These are phyloP conservation scores for Dissophora ornata DNA, from an alignment of 192 early-diverging fungal genomes.

Conservation along the genomic window DNA sequence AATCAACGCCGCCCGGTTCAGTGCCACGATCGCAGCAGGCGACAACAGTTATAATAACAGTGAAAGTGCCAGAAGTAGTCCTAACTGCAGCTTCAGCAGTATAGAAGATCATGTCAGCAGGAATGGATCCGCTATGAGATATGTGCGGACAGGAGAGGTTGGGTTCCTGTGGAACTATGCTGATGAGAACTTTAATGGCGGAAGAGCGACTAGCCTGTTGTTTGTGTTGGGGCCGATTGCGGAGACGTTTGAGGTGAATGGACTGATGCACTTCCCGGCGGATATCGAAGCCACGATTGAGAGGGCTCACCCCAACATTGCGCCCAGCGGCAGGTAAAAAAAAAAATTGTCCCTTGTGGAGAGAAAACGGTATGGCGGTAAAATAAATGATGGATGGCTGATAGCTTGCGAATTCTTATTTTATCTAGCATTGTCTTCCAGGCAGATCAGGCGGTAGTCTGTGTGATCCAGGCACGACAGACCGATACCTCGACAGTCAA, in stretches of 20 bases:
- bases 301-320: constrained; percentile 42
- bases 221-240: constrained; percentile 78
- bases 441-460: constrained; percentile 50
- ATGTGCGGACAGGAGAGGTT: constrained; percentile 81
- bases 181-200: constrained; percentile 24
- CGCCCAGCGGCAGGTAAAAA: constrained; percentile 28
- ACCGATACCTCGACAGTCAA: constrained; percentile 41
- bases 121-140: constrained; percentile 50
- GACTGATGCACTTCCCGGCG: constrained; percentile 73
- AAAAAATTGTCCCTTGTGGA: background rate
- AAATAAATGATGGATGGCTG: background rate
- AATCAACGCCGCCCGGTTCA: constrained; percentile 12
- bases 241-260: constrained; percentile 78
- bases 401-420: background rate
- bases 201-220: constrained; percentile 48
- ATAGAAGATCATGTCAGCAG: too few relatives aligned
- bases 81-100: background rate
- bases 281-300: constrained; percentile 81
- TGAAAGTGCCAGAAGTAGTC: background rate
- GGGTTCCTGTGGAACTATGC: constrained; percentile 81
- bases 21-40: constrained; percentile 20
- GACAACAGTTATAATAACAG: constrained; percentile 43
- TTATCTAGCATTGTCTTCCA: constrained; percentile 51
- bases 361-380: background rate
- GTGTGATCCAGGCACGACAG: constrained; percentile 31